Conservation (phyloP, 1,139 yeast species). For the Magnusiomyces fungicola region DNA sequence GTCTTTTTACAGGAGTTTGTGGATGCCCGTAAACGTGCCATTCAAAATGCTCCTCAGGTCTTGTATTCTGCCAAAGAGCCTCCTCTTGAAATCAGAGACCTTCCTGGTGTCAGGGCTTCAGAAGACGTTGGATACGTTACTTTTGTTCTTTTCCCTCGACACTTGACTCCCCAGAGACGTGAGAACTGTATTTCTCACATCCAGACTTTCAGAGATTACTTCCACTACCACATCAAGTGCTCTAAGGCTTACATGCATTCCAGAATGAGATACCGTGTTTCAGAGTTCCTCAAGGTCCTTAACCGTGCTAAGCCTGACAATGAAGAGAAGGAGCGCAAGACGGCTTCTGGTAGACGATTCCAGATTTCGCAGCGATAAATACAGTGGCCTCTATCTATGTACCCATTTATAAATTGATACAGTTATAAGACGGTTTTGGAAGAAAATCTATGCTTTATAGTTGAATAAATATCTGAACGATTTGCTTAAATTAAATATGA, state of each 20-base stretch:
- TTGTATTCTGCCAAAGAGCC: conserved; percentile 82
- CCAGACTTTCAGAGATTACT: conserved; percentile 87
- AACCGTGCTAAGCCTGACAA: conserved; percentile 96
- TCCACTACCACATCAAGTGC: conserved; percentile 97
- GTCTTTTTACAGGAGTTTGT: conserved; percentile 96
- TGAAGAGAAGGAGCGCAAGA: conserved; percentile 72
- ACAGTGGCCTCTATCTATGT: background rate
- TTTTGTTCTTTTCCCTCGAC: conserved; percentile 57
- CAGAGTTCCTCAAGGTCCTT: conserved; percentile 87
- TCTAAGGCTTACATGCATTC: conserved; percentile 98
- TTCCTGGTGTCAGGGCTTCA: conserved; percentile 27
- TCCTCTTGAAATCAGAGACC: conserved; percentile 74
- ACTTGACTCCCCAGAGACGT: conserved; percentile 63
- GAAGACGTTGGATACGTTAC: conserved; percentile 39
- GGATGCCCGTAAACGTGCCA: conserved; percentile 92
- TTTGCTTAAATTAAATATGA: too few species aligned
- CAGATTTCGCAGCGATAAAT: conserved; percentile 27
- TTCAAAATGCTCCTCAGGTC: conserved; percentile 98
- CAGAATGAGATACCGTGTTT: conserved; percentile 93
- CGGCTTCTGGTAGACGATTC: conserved; percentile 78
- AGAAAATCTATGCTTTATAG: too few species aligned
- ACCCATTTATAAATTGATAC: too few species aligned
- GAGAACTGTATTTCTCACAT: conserved; percentile 84
- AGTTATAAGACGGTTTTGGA: too few species aligned
- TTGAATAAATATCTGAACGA: too few species aligned